These are phyloP conservation scores for Erysimum pusillum DNA, from an alignment of 441 rosid species.

Conservation along the genomic window DNA sequence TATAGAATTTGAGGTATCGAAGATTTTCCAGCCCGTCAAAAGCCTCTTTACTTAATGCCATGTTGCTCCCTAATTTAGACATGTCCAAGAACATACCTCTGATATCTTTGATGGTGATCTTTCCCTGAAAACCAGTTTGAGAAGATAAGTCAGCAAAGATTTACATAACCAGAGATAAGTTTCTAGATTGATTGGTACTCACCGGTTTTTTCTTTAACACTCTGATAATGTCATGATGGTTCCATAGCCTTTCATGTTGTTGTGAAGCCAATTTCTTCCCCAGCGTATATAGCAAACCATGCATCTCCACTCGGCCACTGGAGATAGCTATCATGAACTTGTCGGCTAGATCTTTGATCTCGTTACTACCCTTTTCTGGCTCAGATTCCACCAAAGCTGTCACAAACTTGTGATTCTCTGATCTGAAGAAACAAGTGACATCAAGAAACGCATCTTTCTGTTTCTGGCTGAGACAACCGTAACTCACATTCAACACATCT, in stretches of 20 bases:
- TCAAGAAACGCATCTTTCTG: constrained; percentile 32
- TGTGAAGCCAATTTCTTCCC: constrained; percentile 22
- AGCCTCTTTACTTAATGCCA: neutral
- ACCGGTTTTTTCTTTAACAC: neutral
- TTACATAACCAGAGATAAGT: too few species aligned
- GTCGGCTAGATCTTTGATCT: constrained; percentile 18
- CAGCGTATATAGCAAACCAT: neutral
- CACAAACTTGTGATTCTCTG: constrained; percentile 2
- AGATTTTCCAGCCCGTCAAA: neutral
- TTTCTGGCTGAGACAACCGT: too few species aligned
- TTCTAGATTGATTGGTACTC: neutral
- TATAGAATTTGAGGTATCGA: neutral
- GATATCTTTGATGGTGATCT: neutral
- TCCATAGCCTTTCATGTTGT: constrained; percentile 1
- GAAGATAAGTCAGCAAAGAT: too few species aligned
- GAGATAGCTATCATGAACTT: constrained; percentile 31
- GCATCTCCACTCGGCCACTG: constrained; percentile 4
- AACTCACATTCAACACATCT: too few species aligned
- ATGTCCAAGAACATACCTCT: constrained; percentile 28
- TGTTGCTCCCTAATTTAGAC: constrained; percentile 7
- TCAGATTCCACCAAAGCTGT: neutral
- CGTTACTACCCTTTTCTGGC: neutral
- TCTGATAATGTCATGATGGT: neutral
- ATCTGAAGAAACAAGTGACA: constrained; percentile 21
- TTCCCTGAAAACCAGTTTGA: neutral